These are phyloP conservation scores for Podospora australis DNA, from an alignment of 495 filamentous ascomycete genomes.

Conservation along the genomic window DNA sequence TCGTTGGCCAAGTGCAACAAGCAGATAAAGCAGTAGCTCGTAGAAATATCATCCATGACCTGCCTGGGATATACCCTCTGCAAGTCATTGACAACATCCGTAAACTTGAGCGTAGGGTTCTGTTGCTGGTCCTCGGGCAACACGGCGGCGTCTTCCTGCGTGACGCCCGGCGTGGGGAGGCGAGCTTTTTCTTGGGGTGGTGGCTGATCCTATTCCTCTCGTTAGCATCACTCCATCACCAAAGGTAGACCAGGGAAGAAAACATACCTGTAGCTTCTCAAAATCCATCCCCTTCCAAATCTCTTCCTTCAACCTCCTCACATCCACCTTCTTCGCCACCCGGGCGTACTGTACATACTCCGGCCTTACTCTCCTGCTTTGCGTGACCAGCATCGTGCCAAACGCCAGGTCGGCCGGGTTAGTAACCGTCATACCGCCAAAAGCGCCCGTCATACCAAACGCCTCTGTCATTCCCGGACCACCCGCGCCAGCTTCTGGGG, in stretches of 20 bases:
- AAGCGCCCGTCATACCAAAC: conserved; percentile 44
- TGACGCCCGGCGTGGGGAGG: conserved; percentile 20
- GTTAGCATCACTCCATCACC: neutral
- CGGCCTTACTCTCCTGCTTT: conserved; percentile 70
- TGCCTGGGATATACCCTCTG: conserved; percentile 78
- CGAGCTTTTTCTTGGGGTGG: neutral
- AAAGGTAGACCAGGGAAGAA: neutral
- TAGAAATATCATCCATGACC: conserved; percentile 89
- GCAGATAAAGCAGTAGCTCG: conserved; percentile 95
- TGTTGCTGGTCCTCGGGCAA: conserved; percentile 28
- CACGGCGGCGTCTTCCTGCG: conserved; percentile 21
- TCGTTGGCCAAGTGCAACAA: conserved; percentile 95
- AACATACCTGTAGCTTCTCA: conserved; percentile 40
- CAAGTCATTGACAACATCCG: conserved; percentile 79
- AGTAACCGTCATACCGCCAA: conserved; percentile 43
- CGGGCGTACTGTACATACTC: conserved; percentile 97
- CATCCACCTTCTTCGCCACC: conserved; percentile 98
- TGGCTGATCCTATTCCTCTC: conserved; percentile 16
- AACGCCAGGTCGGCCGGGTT: conserved; percentile 59
- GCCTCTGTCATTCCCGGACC: conserved; percentile 30
- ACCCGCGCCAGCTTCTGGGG: conserved; percentile 54
- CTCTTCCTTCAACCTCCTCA: conserved; percentile 87
- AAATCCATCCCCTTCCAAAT: conserved; percentile 87
- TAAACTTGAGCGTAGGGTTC: conserved; percentile 63
- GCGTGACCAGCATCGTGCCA: conserved; percentile 89